These are phyloP conservation scores for Aureobasidium sp. DNA, from an alignment of 2,329 filamentous ascomycete species.

Conservation along the genomic window DNA sequence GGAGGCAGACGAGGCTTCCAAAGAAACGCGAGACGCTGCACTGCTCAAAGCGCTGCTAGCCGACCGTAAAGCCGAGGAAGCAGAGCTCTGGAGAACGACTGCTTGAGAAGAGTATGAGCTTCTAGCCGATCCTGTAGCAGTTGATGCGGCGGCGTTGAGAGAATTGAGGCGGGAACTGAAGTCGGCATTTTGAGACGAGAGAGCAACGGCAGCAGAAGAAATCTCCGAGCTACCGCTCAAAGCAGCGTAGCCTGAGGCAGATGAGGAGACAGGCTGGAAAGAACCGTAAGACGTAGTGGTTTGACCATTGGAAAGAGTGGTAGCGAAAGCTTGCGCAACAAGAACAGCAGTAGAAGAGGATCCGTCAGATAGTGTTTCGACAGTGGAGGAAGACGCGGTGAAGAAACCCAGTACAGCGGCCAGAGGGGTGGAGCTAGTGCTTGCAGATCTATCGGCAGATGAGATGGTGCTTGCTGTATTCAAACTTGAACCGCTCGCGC, in stretches of 20 bases:
- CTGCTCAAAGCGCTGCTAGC: background rate
- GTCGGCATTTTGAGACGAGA: background rate
- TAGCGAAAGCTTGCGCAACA: background rate
- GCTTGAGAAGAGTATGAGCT: conserved; percentile 13
- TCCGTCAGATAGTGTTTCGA: conserved; percentile 16
- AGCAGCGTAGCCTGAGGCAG: background rate
- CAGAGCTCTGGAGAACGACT: background rate
- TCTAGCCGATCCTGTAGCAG: conserved; percentile 12
- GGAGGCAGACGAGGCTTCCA: background rate
- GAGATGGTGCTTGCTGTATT: background rate
- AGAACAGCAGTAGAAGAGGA: conserved; percentile 8
- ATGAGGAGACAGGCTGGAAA: background rate
- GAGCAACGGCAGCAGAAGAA: background rate
- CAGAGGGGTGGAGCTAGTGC: background rate
- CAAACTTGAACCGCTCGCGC: background rate
- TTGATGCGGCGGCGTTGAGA: background rate
- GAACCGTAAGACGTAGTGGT: conserved; percentile 13
- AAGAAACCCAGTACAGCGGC: conserved; percentile 10
- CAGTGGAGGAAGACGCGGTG: conserved; percentile 9
- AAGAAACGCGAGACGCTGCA: conserved; percentile 1
- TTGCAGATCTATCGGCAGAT: background rate
- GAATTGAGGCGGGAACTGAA: background rate
- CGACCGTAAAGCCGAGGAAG: background rate
- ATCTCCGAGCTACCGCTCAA: background rate
- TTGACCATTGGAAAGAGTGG: conserved; percentile 16